These are phyloP conservation scores for Ogataea minuta DNA, from an alignment of 805 yeast genomes.

Conservation along the genomic window DNA sequence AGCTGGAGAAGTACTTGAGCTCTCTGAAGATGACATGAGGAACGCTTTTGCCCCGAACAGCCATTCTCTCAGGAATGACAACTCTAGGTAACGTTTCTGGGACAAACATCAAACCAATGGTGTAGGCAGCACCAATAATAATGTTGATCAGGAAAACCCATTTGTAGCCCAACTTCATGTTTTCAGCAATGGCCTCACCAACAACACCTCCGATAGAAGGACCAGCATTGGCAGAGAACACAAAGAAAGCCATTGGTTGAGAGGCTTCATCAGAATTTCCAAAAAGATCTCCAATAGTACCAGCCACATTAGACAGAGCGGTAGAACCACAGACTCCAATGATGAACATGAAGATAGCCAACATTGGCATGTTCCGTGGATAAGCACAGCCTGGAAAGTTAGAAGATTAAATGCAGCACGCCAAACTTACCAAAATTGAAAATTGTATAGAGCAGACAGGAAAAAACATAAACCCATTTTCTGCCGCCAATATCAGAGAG, in stretches of 20 bases:
- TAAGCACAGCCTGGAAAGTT: conserved; percentile 30
- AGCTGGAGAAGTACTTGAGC: conserved; percentile 20
- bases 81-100: conserved; percentile 39
- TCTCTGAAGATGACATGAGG: conserved; percentile 30
- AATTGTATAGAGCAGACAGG: conserved; percentile 29
- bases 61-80: conserved; percentile 33
- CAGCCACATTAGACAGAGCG: conserved; percentile 36
- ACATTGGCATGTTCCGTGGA: conserved; percentile 33
- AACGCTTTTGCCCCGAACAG: conserved; percentile 24
- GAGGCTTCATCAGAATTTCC: conserved; percentile 36
- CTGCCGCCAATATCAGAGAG: conserved; percentile 37
- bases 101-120: conserved; percentile 24
- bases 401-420: conserved; percentile 1
- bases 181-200: conserved; percentile 36
- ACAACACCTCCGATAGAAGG: conserved; percentile 38
- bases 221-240: conserved; percentile 36
- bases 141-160: conserved; percentile 36
- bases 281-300: conserved; percentile 37
- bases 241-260: conserved; percentile 37
- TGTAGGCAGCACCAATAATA: conserved; percentile 30
- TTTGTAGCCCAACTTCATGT: conserved; percentile 29
- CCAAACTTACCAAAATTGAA: conserved; percentile 32
- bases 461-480: conserved; percentile 37
- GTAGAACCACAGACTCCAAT: conserved; percentile 35
- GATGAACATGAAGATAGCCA: conserved; percentile 34